Conservation (phyloP, 2,329 filamentous ascomycete species). For the Dryadomyces quercivorus region DNA sequence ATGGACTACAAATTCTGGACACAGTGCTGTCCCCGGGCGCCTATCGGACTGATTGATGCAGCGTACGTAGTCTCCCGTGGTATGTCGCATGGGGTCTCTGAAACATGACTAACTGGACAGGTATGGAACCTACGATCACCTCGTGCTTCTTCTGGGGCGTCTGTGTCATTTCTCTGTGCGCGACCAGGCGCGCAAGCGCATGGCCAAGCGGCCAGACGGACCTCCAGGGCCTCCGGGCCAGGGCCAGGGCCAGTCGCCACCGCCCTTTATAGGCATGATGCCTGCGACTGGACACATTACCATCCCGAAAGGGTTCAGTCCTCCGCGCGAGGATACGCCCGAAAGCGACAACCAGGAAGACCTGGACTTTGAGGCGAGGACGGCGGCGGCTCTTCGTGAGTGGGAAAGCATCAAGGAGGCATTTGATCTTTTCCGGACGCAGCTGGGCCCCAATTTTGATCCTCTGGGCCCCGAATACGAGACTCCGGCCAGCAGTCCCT, state of each 20-base stretch:
- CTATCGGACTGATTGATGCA: slow-evolving; percentile 63
- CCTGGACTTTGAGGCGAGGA: slow-evolving; percentile 49
- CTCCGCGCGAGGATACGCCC: slow-evolving; percentile 30
- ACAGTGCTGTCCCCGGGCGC: slow-evolving; percentile 77
- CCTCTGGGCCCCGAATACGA: slow-evolving; percentile 58
- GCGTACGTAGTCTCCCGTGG: slow-evolving; percentile 38
- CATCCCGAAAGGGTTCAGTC: slow-evolving; percentile 42
- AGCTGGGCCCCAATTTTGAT: slow-evolving; percentile 64
- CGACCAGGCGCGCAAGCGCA: slow-evolving; percentile 69
- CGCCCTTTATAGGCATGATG: slow-evolving; percentile 43
- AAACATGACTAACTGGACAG: slow-evolving; percentile 20
- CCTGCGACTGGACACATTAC: slow-evolving; percentile 37
- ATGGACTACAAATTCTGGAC: slow-evolving; percentile 72
- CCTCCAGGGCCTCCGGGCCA: neutral
- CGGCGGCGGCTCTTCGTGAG: slow-evolving; percentile 59
- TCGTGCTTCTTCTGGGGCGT: slow-evolving; percentile 70
- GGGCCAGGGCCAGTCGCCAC: slow-evolving; percentile 24
- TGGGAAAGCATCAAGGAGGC: slow-evolving; percentile 66
- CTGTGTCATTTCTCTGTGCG: slow-evolving; percentile 65
- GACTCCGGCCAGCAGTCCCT: slow-evolving; percentile 56
- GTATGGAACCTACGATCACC: slow-evolving; percentile 80
- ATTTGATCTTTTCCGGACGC: slow-evolving; percentile 52
- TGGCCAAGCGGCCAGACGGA: slow-evolving; percentile 36
- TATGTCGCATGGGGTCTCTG: too few species aligned
- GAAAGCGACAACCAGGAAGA: slow-evolving; percentile 34